These are phyloP conservation scores for Monosporozyma servazzii DNA, from an alignment of 805 yeast species.

Conservation along the genomic window DNA sequence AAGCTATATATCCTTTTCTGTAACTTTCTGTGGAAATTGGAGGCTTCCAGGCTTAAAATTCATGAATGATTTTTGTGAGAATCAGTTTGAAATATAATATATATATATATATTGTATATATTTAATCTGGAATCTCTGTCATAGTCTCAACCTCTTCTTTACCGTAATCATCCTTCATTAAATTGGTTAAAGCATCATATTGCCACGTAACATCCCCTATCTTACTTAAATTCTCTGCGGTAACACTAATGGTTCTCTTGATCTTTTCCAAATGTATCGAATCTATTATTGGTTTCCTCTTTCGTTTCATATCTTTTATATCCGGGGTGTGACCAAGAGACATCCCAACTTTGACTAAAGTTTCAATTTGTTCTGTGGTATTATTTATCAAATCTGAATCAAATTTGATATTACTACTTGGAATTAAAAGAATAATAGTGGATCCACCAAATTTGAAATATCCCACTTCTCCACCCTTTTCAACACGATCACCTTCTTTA, in stretches of 20 bases:
- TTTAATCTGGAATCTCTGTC: neutral
- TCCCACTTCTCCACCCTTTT: slow-evolving; percentile 78
- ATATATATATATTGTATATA: too few species aligned
- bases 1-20: too few species aligned
- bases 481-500: slow-evolving; percentile 45
- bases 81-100: too few species aligned
- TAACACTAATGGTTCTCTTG: slow-evolving; percentile 23
- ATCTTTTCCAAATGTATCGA: slow-evolving; percentile 22
- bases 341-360: slow-evolving; percentile 83
- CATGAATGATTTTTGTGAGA: too few species aligned
- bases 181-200: slow-evolving; percentile 16
- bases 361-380: slow-evolving; percentile 63
- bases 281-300: slow-evolving; percentile 29
- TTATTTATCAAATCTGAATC: slow-evolving; percentile 69
- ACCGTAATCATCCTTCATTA: slow-evolving; percentile 6
- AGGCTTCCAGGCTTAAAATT: too few species aligned
- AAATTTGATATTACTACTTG: slow-evolving; percentile 40
- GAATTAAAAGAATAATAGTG: slow-evolving; percentile 63
- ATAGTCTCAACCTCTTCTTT: neutral
- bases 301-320: slow-evolving; percentile 41
- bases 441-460: slow-evolving; percentile 96
- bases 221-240: slow-evolving; percentile 14
- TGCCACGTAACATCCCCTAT: slow-evolving; percentile 24
- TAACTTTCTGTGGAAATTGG: too few species aligned
- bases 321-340: slow-evolving; percentile 70